Base-by-base conservation (phyloP, 2,329 filamentous ascomycete species). In the Plenodomus biglobosus region DNA sequence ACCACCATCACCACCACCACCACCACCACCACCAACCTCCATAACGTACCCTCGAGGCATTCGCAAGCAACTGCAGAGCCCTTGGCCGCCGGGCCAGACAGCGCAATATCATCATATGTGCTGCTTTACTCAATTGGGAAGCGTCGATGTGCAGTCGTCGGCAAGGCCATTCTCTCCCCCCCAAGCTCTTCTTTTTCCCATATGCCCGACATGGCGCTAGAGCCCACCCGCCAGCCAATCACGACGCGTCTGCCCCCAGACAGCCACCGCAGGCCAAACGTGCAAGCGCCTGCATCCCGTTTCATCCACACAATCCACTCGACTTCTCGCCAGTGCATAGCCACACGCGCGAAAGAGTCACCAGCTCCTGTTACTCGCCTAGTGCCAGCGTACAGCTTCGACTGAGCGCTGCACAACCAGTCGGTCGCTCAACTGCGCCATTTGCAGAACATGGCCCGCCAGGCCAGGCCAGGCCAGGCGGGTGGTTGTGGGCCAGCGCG, bases 51-150 rank as follows among this genome's bases (percentile, higher is more conserved):
- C 54, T 55, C 50, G 58, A 48, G 36, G 56, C 61, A 32, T 56
- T 41, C 30, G 58, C 53, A 32, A 60, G 42, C 38, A 58, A 53
- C 50, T 49, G 62, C 36, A 68, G 32, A 47, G 55, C 58, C 37
- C 46, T 46, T 46, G 62, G 62, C 62, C 64, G 68, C 54, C 68
- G 56, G 41, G 58, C 55, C 44, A 71, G 42, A 41, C 60, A 62
- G 53, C 62, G 64, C 61, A 70, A 50, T 61, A 71, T 67, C 69
- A 69, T 70, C 42, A 44, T 58, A 48, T 50, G 51, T 52, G 57
- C 38, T n/a, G 42, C 30, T 20, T 24, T 52, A 48, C 21, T 38
- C 47, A 34, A 42, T 18, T 34, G 34, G 41, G 40, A 41, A 32
- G 42, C 40, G 54, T 47, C 53, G 48, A 46, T 44, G 38, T 46